Conservation (phyloP, 2,329 filamentous ascomycete genomes). For the Colletotrichum paranaense region DNA sequence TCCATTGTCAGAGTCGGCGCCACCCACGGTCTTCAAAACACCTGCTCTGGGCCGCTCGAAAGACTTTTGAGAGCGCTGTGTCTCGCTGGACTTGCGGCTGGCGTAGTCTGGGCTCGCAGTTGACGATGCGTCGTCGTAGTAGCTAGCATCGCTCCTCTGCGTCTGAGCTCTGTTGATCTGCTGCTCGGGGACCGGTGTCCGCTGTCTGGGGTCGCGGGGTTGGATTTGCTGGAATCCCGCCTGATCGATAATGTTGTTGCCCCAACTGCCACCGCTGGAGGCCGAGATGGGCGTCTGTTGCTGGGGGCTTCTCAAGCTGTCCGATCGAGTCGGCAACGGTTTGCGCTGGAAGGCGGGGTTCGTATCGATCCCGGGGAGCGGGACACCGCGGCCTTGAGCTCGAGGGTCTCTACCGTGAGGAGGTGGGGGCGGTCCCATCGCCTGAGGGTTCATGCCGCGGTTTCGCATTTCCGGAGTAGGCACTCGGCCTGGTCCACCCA, state of each 20-base stretch:
- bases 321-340: constrained; percentile 58
- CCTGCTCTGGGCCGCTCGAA: constrained; percentile 80
- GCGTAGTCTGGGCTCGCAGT: constrained; percentile 81
- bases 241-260: constrained; percentile 56
- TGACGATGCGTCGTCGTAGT: constrained; percentile 73
- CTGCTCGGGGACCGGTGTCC: constrained; percentile 36
- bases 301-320: constrained; percentile 46
- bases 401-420: constrained; percentile 12
- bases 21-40: constrained; percentile 81
- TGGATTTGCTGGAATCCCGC: constrained; percentile 61
- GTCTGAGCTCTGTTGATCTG: constrained; percentile 42
- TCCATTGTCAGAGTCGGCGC: constrained; percentile 46
- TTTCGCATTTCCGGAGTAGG: constrained; percentile 37
- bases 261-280: constrained; percentile 52
- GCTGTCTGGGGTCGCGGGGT: constrained; percentile 40
- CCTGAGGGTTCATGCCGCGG: constrained; percentile 42
- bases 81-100: constrained; percentile 68
- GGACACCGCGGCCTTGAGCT: constrained; percentile 36
- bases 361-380: constrained; percentile 29
- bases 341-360: constrained; percentile 59
- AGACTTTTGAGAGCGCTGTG: constrained; percentile 52
- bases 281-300: constrained; percentile 46
- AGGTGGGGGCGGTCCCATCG: constrained; percentile 25
- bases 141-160: constrained; percentile 55
- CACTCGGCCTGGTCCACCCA: constrained; percentile 27